phyloP scores from a whole-genome alignment of 495 filamentous ascomycete species.

The Bombardia bombarda region DNA sequence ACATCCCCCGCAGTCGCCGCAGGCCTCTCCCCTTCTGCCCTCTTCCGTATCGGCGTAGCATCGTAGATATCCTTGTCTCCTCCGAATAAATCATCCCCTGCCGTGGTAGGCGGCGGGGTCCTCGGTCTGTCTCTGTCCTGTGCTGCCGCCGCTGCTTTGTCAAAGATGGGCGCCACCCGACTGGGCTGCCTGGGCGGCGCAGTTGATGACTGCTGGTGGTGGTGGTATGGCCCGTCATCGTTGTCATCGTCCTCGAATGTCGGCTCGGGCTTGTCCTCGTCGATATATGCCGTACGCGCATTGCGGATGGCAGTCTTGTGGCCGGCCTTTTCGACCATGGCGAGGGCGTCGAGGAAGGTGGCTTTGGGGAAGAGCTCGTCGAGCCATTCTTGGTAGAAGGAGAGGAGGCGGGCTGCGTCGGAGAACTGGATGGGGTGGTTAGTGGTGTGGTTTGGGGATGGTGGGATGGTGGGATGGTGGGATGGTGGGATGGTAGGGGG shows the following conservation, averaged over 20 bases:
- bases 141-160: conserved; percentile 14
- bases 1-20: conserved; percentile 5
- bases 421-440: conserved; percentile 53
- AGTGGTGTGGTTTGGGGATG: background rate
- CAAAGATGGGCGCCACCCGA: conserved; percentile 42
- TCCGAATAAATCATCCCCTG: conserved; percentile 26
- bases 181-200: conserved; percentile 21
- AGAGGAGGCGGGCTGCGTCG: conserved; percentile 73
- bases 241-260: conserved; percentile 46
- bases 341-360: conserved; percentile 81
- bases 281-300: conserved; percentile 66
- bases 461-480: background rate
- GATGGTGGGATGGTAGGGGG: background rate
- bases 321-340: conserved; percentile 89
- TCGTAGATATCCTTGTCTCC: conserved; percentile 36
- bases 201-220: too few relatives aligned
- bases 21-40: too few relatives aligned
- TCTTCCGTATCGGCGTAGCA: conserved; percentile 34
- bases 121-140: conserved; percentile 10
- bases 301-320: conserved; percentile 72
- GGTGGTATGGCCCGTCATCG: conserved; percentile 9
- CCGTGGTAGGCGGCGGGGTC: conserved; percentile 25
- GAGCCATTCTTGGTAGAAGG: conserved; percentile 93
- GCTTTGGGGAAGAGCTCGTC: conserved; percentile 93
- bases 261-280: conserved; percentile 55